phyloP scores from a whole-genome alignment of 2,329 filamentous ascomycete genomes.

The Colletotrichum sp. region DNA sequence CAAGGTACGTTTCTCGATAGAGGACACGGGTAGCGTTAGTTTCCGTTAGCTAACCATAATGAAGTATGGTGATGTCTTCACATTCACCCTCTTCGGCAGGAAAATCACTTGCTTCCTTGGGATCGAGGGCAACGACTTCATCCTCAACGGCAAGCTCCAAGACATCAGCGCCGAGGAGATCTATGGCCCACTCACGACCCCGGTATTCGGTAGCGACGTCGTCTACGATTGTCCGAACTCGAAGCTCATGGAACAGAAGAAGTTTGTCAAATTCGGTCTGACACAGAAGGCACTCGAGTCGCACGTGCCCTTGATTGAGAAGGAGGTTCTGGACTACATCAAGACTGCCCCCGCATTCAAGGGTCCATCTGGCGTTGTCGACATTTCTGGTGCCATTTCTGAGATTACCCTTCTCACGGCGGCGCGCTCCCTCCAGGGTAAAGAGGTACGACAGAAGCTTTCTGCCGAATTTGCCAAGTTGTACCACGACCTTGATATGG shows the following conservation, averaged over 20 bases:
- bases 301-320: slow-evolving; percentile 80
- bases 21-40: background rate
- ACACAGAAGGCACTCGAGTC: slow-evolving; percentile 75
- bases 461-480: slow-evolving; percentile 76
- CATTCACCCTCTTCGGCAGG: slow-evolving; percentile 85
- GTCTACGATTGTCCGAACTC: slow-evolving; percentile 91
- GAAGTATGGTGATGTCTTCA: slow-evolving; percentile 91
- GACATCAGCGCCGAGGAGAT: slow-evolving; percentile 92
- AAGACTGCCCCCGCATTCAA: slow-evolving; percentile 67
- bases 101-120: slow-evolving; percentile 88
- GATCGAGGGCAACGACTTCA: slow-evolving; percentile 85
- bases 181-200: slow-evolving; percentile 77
- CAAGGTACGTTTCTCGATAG: slow-evolving; percentile 36
- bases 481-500: slow-evolving; percentile 85
- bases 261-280: slow-evolving; percentile 86
- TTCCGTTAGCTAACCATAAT: background rate
- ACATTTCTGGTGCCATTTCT: slow-evolving; percentile 78
- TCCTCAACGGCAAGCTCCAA: slow-evolving; percentile 88
- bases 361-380: slow-evolving; percentile 70
- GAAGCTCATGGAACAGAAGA: slow-evolving; percentile 96
- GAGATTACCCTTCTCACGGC: slow-evolving; percentile 92
- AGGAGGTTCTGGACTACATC: slow-evolving; percentile 77
- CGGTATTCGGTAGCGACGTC: slow-evolving; percentile 82
- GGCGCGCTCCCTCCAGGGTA: slow-evolving; percentile 85
- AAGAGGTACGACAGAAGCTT: slow-evolving; percentile 80